Conservation (phyloP, 179 eudicot species). For the Actinidia polygama region DNA sequence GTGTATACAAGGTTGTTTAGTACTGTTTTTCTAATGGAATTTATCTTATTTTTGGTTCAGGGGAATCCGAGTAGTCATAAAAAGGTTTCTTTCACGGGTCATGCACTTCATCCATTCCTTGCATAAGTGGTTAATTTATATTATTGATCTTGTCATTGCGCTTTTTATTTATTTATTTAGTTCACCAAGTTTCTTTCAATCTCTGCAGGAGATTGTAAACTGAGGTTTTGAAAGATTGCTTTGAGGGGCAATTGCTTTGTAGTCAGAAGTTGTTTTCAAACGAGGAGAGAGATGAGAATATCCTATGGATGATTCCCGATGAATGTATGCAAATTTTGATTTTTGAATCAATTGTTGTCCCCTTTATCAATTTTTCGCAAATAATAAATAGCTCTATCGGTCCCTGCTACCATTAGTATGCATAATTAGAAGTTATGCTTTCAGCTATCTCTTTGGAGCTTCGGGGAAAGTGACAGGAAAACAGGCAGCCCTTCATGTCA, state of each 20-base stretch:
- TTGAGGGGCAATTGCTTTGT: constrained; percentile 59
- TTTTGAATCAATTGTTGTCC: neutral
- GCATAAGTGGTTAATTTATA: constrained; percentile 48
- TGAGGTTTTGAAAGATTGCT: constrained; percentile 60
- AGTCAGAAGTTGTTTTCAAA: constrained; percentile 69
- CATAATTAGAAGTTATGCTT: constrained; percentile 16
- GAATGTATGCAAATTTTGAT: constrained; percentile 53
- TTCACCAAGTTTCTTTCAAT: constrained; percentile 16
- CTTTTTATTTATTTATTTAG: neutral
- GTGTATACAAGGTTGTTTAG: constrained; percentile 69
- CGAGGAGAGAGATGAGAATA: constrained; percentile 81
- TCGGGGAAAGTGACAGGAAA: constrained; percentile 82
- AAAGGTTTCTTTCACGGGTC: constrained; percentile 67
- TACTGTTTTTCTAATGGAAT: neutral
- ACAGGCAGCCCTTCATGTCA: constrained; percentile 52
- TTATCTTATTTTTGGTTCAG: constrained; percentile 40
- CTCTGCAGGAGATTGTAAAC: constrained; percentile 79
- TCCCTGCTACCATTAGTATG: neutral
- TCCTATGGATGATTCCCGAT: constrained; percentile 90
- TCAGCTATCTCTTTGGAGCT: constrained; percentile 80
- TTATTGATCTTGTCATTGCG: neutral
- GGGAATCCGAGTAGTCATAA: constrained; percentile 73
- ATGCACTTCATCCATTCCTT: constrained; percentile 77
- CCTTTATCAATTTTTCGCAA: neutral
- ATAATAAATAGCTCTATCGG: neutral